Base-by-base conservation (phyloP, 2,329 filamentous ascomycete species). In the Talaromyces atroroseus region DNA sequence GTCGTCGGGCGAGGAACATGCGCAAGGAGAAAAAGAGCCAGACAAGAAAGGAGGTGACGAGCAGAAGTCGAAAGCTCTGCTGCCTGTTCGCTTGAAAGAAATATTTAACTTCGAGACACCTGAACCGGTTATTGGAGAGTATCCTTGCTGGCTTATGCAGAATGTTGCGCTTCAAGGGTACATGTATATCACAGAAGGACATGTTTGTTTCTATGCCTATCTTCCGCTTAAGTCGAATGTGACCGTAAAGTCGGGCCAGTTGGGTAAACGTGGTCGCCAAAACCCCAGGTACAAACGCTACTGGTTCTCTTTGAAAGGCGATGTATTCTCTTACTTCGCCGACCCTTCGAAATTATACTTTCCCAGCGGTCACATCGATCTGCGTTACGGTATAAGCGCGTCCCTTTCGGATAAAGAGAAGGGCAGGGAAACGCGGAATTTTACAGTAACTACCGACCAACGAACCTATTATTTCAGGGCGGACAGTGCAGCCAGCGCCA, bases 131-230 rank as follows among this genome's bases (percentile, higher is more conserved):
- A 84, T 96, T 59, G 85, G 70, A 84, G 92, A 97, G 76, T 96
- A 95, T 69, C 89, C 91, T 8, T 97, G 92, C 74, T 96, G 90
- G 86, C 77, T 97, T 40, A 76, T 97, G 34, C 91, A 96, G 70
- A 96, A 88, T 67, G 90, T 96, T 46, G 78, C 97, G 29, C 80
- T 97, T 8, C 91, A 96, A 68, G 94, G 94, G 5, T 96, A 94
- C 70, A 87, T 99, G 81, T 97, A 97, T 74, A 89, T 99, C 66
- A 97, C 94, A 0, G 80, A 88, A 59, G 88, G 87, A 64, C 94
- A 99, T 69, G 88, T 97, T 59, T 96, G 92, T 74, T 99, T 97
- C 71, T 97, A 96, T 69, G 91, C 94, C 40, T 96, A 96, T 69
- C 81, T 97, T n/a, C 91, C 91, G 6, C 95, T 92, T 78, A 96